Evolutionary conservation across 768 basidiomycete species (phyloP).

Genomic region (Rhizopogon vesiculosus): DNA sequence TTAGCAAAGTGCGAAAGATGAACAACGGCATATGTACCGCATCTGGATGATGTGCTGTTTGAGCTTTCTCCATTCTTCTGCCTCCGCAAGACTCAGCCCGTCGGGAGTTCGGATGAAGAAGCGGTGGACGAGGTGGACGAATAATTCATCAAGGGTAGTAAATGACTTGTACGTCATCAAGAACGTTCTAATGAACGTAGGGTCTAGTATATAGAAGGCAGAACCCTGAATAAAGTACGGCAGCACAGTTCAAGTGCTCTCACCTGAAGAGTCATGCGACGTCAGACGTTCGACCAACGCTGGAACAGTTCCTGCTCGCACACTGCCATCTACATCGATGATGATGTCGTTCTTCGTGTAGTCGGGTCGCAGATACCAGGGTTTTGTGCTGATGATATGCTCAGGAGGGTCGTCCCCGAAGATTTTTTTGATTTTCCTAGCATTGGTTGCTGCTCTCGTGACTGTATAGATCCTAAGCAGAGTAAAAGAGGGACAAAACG

Average conservation of each 20-base stretch:
- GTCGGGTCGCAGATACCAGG: conserved; percentile 85
- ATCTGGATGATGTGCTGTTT: conserved; percentile 87
- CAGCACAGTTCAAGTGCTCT: conserved; percentile 18
- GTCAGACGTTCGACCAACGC: conserved; percentile 90
- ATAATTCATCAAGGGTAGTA: conserved; percentile 75
- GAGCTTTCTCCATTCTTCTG: conserved; percentile 73
- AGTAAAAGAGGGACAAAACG: background rate
- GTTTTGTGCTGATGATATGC: conserved; percentile 43
- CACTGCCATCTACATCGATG: conserved; percentile 78
- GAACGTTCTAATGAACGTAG: conserved; percentile 82
- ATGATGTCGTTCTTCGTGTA: conserved; percentile 77
- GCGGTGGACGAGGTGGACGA: conserved; percentile 74
- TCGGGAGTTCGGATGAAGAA: conserved; percentile 77
- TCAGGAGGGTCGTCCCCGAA: conserved; percentile 58
- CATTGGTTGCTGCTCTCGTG: conserved; percentile 24
- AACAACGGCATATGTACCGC: conserved; percentile 48
- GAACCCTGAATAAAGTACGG: background rate
- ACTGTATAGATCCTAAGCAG: conserved; percentile 14
- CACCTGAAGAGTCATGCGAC: conserved; percentile 84
- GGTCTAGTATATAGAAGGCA: conserved; percentile 39
- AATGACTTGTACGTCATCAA: conserved; percentile 96
- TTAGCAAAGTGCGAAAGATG: conserved; percentile 3
- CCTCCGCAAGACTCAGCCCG: conserved; percentile 54
- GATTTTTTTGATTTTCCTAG: conserved; percentile 60
- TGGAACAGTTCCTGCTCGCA: conserved; percentile 81